Evolutionary conservation across 192 early-diverging fungal species (phyloP), one percentile per base, ranked within the genome.

Genomic region (Spizellomyces sp.): DNA sequence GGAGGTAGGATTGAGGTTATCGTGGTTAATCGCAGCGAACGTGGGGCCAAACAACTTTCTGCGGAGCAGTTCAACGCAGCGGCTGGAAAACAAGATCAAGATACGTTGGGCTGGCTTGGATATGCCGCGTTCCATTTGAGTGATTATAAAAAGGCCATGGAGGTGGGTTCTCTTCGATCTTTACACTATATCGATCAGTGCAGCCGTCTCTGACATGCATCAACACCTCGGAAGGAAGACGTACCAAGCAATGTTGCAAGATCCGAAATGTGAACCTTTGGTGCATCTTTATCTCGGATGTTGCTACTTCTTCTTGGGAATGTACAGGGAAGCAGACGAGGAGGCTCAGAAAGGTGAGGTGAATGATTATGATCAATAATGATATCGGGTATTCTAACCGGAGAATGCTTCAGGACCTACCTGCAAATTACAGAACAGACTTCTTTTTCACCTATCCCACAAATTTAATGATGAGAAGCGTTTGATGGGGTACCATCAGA

Each of bases 381-480:
- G 7, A 59, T 54, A 4, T 2, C 17, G 27, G n/a, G 19, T 41
- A 6, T 41, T 3, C 15, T 62, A 36, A 27, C 60, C 6, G 42
- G n/a, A 65, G 15, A 7, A 15, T 43, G 47, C 5, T 48, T 4
- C 36, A 85, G 84, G 84, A 0, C 84, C 86, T n/a, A 81, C 79
- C 6, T 84, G 84, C 72, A 88, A 88, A 61, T 75, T 88, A 12
- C 86, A 88, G 71, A 88, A 88, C 75, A 80, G 86, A 9, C 71
- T 88, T 15, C 69, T 87, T 21, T 88, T 88, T 60, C 86, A 88
- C 62, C 57, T 88, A 15, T 85, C 84, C 5, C 86, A 88, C 73
- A 88, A 88, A 70, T 87, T 88, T 72, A 88, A 88, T 62, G 86
- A 88, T 63, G 86, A 88, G 71, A 88, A 88, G 66, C 55, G 86